Base-by-base conservation (phyloP, 2,329 filamentous ascomycete genomes). In the Ophiostoma sp. region DNA sequence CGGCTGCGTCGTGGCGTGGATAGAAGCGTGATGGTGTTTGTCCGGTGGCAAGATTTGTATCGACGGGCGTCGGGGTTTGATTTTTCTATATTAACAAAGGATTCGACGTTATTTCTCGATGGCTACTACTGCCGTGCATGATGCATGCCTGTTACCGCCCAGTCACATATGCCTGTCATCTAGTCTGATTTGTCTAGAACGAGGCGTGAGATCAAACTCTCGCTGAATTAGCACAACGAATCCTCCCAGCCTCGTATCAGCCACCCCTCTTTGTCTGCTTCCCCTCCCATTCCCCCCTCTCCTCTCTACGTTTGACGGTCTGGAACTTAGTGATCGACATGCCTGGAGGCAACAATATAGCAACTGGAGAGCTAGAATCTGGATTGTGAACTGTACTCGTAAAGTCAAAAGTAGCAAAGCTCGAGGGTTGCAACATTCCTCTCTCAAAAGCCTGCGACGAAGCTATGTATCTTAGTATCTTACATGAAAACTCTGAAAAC, bases 171-270 rank as follows among this genome's bases (percentile, higher is more conserved):
- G 16, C 49, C 49, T 55, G 49, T 55, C 49, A 55, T 55, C 18
- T n/a, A 55, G 49, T 55, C 49, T 55, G 49, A 55, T 55, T 9
- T 18, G 18, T 27, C 27, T 27, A 55, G 16, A 18, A 55, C 49
- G 2, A 27, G 49, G 27, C 27, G 27, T 27, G 27, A 27, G 27
- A 27, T 18, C 18, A 27, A 55, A 55, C 49, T 55, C 49, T 60
- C 55, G 55, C 27, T 60, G 55, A 60, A 60, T 38, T 60, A 12
- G 14, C 14, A 60, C 27, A 12, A 38, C 55, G 11, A 36, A 55
- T 55, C 55, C 55, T 60, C 55, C 55, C 55, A 60, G 55, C 55
- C 55, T 60, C 18, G 55, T 60, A 60, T 36, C 55, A 60, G 55
- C 55, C 55, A 60, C 55, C 55, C 52, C 49, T 55, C 49, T 55